Evolutionary conservation across 768 basidiomycete species (phyloP).

Genomic region (Lactarius hengduanensis): DNA sequence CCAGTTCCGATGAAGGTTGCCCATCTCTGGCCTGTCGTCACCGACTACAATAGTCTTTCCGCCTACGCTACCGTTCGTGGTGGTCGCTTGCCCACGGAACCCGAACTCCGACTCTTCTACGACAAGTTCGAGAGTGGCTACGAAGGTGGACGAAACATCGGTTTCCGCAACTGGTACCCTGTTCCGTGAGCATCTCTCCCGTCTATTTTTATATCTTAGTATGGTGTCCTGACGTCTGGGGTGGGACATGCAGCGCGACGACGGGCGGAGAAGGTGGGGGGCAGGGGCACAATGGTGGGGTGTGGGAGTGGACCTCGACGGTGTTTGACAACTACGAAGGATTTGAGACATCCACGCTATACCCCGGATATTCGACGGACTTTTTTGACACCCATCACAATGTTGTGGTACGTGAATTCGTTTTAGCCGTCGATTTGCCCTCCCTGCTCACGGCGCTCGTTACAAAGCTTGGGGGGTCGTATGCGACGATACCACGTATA

Average conservation of each 20-base stretch:
- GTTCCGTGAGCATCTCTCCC: constrained; percentile 60
- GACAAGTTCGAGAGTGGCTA: constrained; percentile 72
- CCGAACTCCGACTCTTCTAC: constrained; percentile 79
- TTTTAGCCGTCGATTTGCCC: not conserved
- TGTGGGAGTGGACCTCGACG: constrained; percentile 98
- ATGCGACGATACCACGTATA: constrained; percentile 79
- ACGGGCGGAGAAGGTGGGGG: constrained; percentile 54
- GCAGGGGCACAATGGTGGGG: constrained; percentile 85
- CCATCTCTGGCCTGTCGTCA: constrained; percentile 81
- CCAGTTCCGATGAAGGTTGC: constrained; percentile 76
- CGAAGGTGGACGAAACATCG: constrained; percentile 76
- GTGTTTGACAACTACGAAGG: constrained; percentile 68
- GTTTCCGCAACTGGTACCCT: constrained; percentile 93
- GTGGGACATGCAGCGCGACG: constrained; percentile 52
- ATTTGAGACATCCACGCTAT: constrained; percentile 70
- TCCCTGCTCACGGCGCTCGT: constrained; percentile 19
- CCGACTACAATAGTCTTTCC: constrained; percentile 74
- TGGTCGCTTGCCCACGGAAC: constrained; percentile 90
- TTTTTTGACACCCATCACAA: constrained; percentile 89
- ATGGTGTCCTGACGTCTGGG: constrained; percentile 12
- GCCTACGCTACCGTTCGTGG: constrained; percentile 82
- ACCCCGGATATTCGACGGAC: constrained; percentile 90
- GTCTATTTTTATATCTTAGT: not conserved
- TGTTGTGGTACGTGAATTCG: constrained; percentile 67
- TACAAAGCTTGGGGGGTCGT: constrained; percentile 83